These are phyloP conservation scores for Debaryomyces tyrocola DNA, from an alignment of 805 yeast genomes.

Conservation along the genomic window DNA sequence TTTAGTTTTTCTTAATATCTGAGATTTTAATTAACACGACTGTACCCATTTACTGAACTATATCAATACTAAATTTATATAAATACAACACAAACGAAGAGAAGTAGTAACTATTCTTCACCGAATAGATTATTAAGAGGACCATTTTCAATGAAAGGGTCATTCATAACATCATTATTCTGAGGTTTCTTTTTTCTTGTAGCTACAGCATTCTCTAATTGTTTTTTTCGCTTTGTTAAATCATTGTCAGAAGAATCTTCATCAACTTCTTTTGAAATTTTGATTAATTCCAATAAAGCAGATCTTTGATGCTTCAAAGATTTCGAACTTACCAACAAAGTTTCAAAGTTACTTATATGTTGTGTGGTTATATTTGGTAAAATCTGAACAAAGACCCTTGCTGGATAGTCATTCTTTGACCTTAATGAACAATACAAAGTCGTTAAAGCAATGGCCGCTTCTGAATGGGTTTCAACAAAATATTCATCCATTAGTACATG, in stretches of 20 bases:
- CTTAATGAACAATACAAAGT: slow-evolving; percentile 74
- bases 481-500: slow-evolving; percentile 70
- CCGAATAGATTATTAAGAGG: slow-evolving; percentile 62
- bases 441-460: slow-evolving; percentile 87
- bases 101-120: slow-evolving; percentile 25
- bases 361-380: slow-evolving; percentile 57
- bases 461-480: slow-evolving; percentile 84
- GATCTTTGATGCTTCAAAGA: slow-evolving; percentile 77
- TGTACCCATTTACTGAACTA: too few species aligned
- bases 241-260: slow-evolving; percentile 28
- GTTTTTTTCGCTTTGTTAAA: slow-evolving; percentile 52
- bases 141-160: slow-evolving; percentile 70
- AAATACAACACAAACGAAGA: too few species aligned
- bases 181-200: slow-evolving; percentile 48
- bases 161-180: slow-evolving; percentile 59
- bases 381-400: slow-evolving; percentile 52
- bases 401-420: slow-evolving; percentile 67
- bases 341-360: slow-evolving; percentile 64
- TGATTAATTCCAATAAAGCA: slow-evolving; percentile 73
- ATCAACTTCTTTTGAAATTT: slow-evolving; percentile 50
- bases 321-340: slow-evolving; percentile 60
- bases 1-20: too few species aligned
- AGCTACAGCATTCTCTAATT: slow-evolving; percentile 46
- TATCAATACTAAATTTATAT: too few species aligned
- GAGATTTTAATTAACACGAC: too few species aligned